Base-by-base conservation (phyloP, 2,329 filamentous ascomycete species). In the Fusarium piperis region DNA sequence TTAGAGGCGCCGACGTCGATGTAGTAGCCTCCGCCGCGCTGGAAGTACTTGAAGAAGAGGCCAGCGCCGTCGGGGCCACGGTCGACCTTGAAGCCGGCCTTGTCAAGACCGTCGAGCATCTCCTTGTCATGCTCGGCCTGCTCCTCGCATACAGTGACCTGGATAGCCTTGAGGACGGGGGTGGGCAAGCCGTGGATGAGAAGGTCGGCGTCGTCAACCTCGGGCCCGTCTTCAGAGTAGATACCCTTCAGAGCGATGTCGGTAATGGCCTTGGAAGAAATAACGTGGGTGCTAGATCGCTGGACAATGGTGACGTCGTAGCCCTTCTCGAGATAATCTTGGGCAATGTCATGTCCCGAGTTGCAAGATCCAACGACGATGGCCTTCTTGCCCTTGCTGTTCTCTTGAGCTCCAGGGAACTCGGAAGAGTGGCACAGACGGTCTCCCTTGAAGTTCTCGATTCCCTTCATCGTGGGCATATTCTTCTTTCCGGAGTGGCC, bases 301-400 rank as follows among this genome's bases (percentile, higher is more conserved):
- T 94, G 92, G 0, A 94, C 85, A 78, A 94, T 90, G 0, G 91
- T 93, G 2, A 93, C 87, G 3, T 88, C 83, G 68, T 90, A 90
- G 0, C 91, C 92, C 56, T 89, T 88, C 72, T 92, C 90, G 36
- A 87, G 85, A 73, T 86, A 92, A 68, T 93, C 89, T 63, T 92
- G 90, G 0, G 89, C 88, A 62, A 93, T 93, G 69, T 93, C 91
- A 72, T 92, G 90, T 7, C 85, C 89, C 0, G 89, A 92, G 78
- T 92, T 93, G 78, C 91, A 92, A 2, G 88, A 90, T 2, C 91
- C 92, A 0, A 93, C 84, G 0, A 94, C 87, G 2, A 93, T 81
- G 0, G 88, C 91, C 67, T 88, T 90, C 76, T 90, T 91, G 1
- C 86, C 86, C 18, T 83, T 78, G 15, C 83, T 79, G 3, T 83